Evolutionary conservation across 352 stramenopile genomes (phyloP), one percentile per base, ranked within the genome.

Genomic region (Phytophthora pluvialis): DNA sequence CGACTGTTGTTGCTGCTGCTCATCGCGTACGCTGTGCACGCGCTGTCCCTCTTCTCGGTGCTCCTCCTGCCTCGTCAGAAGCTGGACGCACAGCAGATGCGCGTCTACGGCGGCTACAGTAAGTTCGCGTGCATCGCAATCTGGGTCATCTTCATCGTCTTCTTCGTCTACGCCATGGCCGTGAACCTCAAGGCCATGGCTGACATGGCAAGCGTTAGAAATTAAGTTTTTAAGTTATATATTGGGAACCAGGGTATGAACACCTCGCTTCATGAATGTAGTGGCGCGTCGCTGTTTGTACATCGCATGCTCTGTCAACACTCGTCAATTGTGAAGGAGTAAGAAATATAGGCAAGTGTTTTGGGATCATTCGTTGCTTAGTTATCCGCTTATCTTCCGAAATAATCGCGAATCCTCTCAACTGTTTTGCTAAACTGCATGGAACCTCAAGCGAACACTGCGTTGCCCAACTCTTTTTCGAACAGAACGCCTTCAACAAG

Each of bases 31-130:
- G 61, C 58, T 59, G 78, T 91, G 25, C 80, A 91, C 55, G 64
- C 70, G 0, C 53, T 91, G 43, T 56, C 72, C 11, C 78, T 87
- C 53, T 73, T 81, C n/a, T 80, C 77, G 13, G 65, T 88, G 39
- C 60, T 78, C 29, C 48, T 90, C 50, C 67, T 92, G 39, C 83
- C 83, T 8, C 64, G 69, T 6, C 80, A 89, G 63, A 89, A 87
- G 56, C 54, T 89, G 18, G 80, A 89, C 44, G 74, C 80, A 25
- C 80, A 89, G 66, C 78, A 89, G 64, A 55, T 86, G 70, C 80
- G 80, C 55, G 78, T 83, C 10, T 89, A 85, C 55, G 80, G 80
- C 35, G 80, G 78, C 18, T 90, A 88, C 64, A 89, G 73, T 28
- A 77, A 73, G 35, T 65, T 79, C 28, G 82, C 82, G 5, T 77